Conservation (phyloP, 2,329 filamentous ascomycete species). For the Phialocephala sp. region DNA sequence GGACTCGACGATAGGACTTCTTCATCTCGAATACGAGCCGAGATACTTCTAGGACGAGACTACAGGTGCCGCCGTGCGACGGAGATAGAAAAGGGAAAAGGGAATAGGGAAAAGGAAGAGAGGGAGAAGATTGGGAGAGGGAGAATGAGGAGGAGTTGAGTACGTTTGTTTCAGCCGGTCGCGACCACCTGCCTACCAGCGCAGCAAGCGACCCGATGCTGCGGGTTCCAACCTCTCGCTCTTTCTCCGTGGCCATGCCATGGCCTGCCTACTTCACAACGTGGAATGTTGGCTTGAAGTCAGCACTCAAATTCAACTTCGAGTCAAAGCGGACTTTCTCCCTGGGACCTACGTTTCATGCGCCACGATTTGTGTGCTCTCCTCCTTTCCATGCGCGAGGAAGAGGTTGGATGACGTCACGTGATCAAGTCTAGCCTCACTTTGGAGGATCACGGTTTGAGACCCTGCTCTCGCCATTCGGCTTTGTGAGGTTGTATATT, state of each 20-base stretch:
- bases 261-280: not conserved
- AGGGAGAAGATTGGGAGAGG: not conserved
- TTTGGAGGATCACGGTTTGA: not conserved
- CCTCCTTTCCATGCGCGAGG: not conserved
- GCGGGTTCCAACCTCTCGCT: not conserved
- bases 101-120: not conserved
- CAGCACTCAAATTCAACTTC: constrained; percentile 1
- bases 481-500: not conserved
- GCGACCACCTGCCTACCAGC: not conserved
- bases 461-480: not conserved
- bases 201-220: not conserved
- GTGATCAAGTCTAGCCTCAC: not conserved
- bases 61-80: not conserved
- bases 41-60: not conserved
- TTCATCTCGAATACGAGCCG: not conserved
- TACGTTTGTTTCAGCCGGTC: constrained; percentile 1
- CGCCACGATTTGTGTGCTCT: not conserved
- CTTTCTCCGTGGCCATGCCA: not conserved
- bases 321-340: not conserved
- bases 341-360: not conserved
- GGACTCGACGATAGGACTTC: not conserved
- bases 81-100: not conserved
- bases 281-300: not conserved
- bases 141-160: too few relatives aligned
- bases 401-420: constrained; percentile 2